A percentile compares a stretch with the other conserved stretches of the same genome.
These are phyloP conservation scores for Ceratocystiopsis brevicomis DNA, from an alignment of 2,329 filamentous ascomycete species.

Conservation along the genomic window DNA sequence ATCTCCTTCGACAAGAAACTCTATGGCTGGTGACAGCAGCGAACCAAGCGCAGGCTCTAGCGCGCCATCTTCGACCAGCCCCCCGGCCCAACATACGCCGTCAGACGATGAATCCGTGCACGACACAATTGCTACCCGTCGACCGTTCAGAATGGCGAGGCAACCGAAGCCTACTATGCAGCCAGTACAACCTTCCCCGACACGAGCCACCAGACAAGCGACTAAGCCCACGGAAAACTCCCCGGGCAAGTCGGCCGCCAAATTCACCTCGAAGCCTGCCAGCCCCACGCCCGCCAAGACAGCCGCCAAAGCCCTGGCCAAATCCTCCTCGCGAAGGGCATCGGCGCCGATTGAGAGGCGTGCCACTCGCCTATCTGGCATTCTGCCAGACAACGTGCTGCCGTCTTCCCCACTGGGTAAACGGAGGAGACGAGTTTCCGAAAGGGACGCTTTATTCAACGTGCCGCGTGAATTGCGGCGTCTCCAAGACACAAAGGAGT, in stretches of 20 bases:
- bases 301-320: not conserved
- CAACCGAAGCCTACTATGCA: not conserved
- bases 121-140: constrained; percentile 2
- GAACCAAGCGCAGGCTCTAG: not conserved
- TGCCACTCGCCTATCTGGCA: constrained; percentile 25
- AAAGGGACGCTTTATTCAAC: not conserved
- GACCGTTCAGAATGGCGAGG: constrained; percentile 4
- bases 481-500: constrained; percentile 45
- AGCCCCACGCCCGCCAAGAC: not conserved
- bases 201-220: not conserved
- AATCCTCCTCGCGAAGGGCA: not conserved
- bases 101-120: not conserved
- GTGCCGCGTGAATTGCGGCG: constrained; percentile 33
- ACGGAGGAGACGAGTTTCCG: constrained; percentile 31
- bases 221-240: not conserved
- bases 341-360: constrained; percentile 13
- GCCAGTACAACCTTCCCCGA: not conserved
- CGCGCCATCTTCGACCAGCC: not conserved
- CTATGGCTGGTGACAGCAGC: constrained; percentile 2
- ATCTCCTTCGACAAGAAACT: no score
- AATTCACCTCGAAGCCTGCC: no score
- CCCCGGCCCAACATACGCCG: not conserved
- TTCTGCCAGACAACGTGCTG: no score
- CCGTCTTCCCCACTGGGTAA: constrained; percentile 30
- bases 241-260: not conserved